Percentiles rank a stretch among this genome's conserved stretches.
These are phyloP conservation scores for Linum usitatissimum DNA, from an alignment of 345 rosid species.

Conservation along the genomic window DNA sequence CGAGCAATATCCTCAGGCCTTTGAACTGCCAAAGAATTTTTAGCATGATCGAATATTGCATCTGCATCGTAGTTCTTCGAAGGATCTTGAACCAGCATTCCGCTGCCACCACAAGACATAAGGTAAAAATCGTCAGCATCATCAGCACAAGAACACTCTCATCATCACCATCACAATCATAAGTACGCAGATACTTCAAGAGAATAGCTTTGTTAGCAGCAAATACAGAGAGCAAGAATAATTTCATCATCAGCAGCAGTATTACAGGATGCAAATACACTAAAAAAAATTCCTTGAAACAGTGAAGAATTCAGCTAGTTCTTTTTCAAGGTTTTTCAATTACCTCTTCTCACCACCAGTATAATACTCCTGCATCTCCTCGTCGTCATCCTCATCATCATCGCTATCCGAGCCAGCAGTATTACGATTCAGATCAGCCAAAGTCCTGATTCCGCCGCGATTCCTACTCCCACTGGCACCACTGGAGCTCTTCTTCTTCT, in stretches of 20 bases:
- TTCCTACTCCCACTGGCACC: constrained; percentile 24
- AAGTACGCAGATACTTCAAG: neutral
- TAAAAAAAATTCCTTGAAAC: neutral
- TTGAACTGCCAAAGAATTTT: constrained; percentile 50
- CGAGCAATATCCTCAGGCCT: constrained; percentile 32
- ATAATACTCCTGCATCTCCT: constrained; percentile 53
- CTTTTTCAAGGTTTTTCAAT: neutral
- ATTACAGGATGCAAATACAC: neutral
- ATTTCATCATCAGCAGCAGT: neutral
- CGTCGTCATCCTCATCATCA: constrained; percentile 33
- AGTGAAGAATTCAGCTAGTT: neutral
- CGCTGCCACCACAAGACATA: constrained; percentile 31
- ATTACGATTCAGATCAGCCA: constrained; percentile 70
- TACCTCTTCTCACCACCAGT: constrained; percentile 94
- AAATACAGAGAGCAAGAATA: neutral
- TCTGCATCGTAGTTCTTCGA: constrained; percentile 48
- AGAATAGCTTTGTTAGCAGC: too few species aligned
- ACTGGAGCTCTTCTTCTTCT: constrained; percentile 11
- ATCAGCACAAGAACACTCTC: neutral
- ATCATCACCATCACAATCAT: neutral
- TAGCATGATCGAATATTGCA: constrained; percentile 57
- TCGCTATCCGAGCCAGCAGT: constrained; percentile 25
- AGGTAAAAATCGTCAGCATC: neutral
- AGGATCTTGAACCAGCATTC: constrained; percentile 90
- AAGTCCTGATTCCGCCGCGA: constrained; percentile 55